Conservation (phyloP, 371 early-diverging fungal genomes). For the Apophysomyces variabilis region DNA sequence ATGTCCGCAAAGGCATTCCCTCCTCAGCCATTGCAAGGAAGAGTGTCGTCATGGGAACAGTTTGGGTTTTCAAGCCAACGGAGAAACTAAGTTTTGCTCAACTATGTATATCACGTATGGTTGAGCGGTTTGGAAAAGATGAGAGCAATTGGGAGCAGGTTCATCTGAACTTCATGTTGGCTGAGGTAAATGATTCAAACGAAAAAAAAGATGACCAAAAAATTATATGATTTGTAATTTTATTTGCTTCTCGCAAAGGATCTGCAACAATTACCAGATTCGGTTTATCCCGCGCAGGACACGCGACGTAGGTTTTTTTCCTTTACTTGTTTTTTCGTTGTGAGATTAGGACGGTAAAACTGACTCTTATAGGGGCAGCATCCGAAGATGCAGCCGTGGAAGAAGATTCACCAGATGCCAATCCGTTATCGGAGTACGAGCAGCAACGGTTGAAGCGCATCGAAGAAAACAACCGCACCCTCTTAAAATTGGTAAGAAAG, state of each 20-base stretch:
- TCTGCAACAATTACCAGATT: constrained; percentile 6
- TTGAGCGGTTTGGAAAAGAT: constrained; percentile 85
- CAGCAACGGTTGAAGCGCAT: constrained; percentile 63
- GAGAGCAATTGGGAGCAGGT: constrained; percentile 81
- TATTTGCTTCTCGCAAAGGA: background rate
- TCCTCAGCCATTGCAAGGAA: constrained; percentile 80
- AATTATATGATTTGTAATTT: background rate
- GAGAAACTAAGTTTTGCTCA: constrained; percentile 56
- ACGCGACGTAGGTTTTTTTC: constrained; percentile 3
- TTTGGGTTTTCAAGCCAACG: constrained; percentile 82
- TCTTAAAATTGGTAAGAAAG: constrained; percentile 60
- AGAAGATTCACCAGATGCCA: background rate
- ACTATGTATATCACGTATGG: constrained; percentile 82
- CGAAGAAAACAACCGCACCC: constrained; percentile 68
- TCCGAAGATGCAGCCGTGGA: constrained; percentile 30
- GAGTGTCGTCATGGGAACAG: constrained; percentile 90
- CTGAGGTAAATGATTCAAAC: constrained; percentile 10
- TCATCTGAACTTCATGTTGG: constrained; percentile 45
- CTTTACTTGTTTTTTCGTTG: too few species aligned
- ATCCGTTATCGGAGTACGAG: constrained; percentile 62
- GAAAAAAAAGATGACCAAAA: background rate
- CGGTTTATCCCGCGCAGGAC: background rate
- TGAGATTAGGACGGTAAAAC: background rate
- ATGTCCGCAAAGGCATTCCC: constrained; percentile 64
- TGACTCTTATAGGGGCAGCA: background rate